These are phyloP conservation scores for Leishmania aethiopica DNA, from an alignment of 208 protist genomes.

Conservation along the genomic window DNA sequence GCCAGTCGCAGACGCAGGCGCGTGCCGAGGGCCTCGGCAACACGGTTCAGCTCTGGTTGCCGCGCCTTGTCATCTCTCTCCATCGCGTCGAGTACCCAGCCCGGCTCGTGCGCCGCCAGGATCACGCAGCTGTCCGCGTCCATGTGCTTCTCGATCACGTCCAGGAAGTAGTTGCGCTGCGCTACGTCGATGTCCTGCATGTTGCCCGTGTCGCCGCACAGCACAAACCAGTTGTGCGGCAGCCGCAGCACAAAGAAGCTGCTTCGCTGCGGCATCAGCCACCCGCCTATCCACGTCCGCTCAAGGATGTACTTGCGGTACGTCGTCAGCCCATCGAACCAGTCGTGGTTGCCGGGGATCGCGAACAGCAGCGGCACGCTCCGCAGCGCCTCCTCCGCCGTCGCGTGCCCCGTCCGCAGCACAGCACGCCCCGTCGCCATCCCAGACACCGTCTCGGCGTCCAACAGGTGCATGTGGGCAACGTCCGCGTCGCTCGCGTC, in stretches of 20 bases:
- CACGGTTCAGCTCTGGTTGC: conserved; percentile 60
- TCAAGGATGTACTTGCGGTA: conserved; percentile 82
- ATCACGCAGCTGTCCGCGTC: conserved; percentile 76
- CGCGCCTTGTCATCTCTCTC: conserved; percentile 33
- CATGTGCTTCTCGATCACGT: conserved; percentile 73
- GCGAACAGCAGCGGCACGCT: conserved; percentile 78
- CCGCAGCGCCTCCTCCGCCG: conserved; percentile 53
- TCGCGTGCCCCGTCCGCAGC: conserved; percentile 29
- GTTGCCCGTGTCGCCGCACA: conserved; percentile 82
- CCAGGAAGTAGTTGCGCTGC: conserved; percentile 88
- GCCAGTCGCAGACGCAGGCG: conserved; percentile 65
- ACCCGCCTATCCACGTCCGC: conserved; percentile 77
- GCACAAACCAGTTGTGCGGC: conserved; percentile 86
- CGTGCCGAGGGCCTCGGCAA: conserved; percentile 63
- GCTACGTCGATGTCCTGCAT: conserved; percentile 72
- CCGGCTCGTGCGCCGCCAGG: conserved; percentile 68
- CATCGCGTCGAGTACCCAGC: conserved; percentile 79
- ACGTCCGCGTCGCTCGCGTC: conserved; percentile 53
- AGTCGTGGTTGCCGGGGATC: conserved; percentile 91
- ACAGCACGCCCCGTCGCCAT: conserved; percentile 36
- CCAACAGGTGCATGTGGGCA: conserved; percentile 59
- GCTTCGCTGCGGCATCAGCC: conserved; percentile 86
- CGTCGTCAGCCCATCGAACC: conserved; percentile 85
- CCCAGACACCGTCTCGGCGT: conserved; percentile 42
- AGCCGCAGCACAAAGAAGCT: conserved; percentile 82